Evolutionary conservation across 1,139 yeast genomes (phyloP), one percentile per base, ranked within the genome.

Genomic region (Pichia sp.): DNA sequence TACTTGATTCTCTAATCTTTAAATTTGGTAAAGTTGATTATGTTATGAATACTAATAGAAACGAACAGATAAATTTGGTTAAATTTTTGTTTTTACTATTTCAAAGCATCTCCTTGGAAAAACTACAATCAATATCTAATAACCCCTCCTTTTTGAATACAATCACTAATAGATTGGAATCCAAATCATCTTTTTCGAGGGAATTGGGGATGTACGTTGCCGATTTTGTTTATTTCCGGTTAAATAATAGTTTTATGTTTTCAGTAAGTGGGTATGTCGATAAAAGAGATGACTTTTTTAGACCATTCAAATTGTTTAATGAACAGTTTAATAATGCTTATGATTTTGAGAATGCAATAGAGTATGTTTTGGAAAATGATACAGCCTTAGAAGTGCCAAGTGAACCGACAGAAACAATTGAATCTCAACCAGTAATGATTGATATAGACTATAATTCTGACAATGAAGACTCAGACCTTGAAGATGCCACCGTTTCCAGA

Each of bases 391-490:
- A 43, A 4, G 46, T 52, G 23, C 27, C 40, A 29, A 36, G 10
- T 27, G 6, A 36, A 38, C 29, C 29, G 5, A 11, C 10, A 10
- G 33, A 31, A 31, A 31, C 27, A 5, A 8, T 37, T 3, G 43
- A 42, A 28, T 6, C 16, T 16, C 6, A 36, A 2, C 49, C 54
- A 3, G 29, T 44, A 4, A 46, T 52, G 16, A 28, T 41, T 29
- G 44, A 49, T 9, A 33, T 51, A 26, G 42, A 43, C 10, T 44
- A 55, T 23, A 57, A 59, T 27, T 56, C 61, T 0, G 74, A 69
- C 45, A 59, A 61, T 3, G 78, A 72, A 36, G 77, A 72, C 46
- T 68, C 73, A n/a, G 81, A 75, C 45, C 72, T 68, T 29, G 81
- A 75, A 28, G 82, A 77, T 43, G 48, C 54, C 1, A 45, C 57